Conservation (phyloP, 2,329 filamentous ascomycete genomes). For the Zelopaecilomyces penicillatus region DNA sequence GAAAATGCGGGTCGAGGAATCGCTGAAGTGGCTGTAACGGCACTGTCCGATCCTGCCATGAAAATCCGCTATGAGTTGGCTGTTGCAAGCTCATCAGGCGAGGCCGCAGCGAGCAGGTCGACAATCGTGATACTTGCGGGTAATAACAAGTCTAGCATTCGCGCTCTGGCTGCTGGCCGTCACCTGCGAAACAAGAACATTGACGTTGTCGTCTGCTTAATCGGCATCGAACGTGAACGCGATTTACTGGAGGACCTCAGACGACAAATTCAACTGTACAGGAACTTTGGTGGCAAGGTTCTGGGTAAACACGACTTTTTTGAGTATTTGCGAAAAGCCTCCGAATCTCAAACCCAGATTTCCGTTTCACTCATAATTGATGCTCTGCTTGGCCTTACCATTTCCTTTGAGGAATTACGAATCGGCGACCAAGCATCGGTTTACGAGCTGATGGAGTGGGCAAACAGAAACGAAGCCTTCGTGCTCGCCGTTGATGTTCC, state of each 20-base stretch:
- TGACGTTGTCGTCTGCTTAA: conserved; percentile 72
- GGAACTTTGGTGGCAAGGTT: conserved; percentile 71
- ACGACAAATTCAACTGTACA: conserved; percentile 76
- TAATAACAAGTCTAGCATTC: conserved; percentile 84
- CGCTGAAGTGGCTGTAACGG: conserved; percentile 68
- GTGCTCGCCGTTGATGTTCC: conserved; percentile 87
- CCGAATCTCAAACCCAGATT: conserved; percentile 30
- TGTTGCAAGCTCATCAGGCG: conserved; percentile 26
- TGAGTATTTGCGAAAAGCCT: conserved; percentile 45
- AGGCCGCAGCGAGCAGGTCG: conserved; percentile 22
- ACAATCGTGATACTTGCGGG: conserved; percentile 74
- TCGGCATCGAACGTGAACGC: conserved; percentile 74
- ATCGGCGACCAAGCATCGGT: conserved; percentile 75
- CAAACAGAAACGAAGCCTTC: conserved; percentile 75
- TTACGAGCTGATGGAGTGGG: conserved; percentile 88
- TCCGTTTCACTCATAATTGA: conserved; percentile 79
- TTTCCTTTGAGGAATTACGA: conserved; percentile 80
- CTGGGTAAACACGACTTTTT: conserved; percentile 53
- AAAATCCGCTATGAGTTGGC: conserved; percentile 42
- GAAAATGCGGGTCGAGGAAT: conserved; percentile 88
- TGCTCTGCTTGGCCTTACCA: conserved; percentile 76
- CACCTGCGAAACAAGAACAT: conserved; percentile 79
- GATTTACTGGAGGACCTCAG: conserved; percentile 73
- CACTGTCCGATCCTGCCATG: conserved; percentile 55
- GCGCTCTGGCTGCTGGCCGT: conserved; percentile 76